Conservation (phyloP, 192 early-diverging fungal genomes). For the Backusella morwellensis region DNA sequence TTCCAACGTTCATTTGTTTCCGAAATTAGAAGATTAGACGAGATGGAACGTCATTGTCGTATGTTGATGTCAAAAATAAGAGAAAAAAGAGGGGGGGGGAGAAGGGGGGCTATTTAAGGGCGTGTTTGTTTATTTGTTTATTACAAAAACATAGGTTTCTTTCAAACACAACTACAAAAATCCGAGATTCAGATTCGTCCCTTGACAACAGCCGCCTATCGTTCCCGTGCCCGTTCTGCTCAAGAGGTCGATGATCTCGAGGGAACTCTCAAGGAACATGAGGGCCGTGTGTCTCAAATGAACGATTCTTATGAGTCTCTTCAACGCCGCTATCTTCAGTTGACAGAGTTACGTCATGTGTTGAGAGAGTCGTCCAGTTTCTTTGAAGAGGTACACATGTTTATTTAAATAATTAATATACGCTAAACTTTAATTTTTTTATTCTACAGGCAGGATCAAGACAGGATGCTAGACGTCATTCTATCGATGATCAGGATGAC, state of each 20-base stretch:
- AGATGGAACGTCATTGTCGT: conserved; percentile 96
- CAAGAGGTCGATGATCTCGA: conserved; percentile 95
- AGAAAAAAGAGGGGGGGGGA: not conserved
- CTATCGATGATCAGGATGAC: conserved; percentile 51
- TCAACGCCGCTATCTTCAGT: conserved; percentile 84
- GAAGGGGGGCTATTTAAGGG: not conserved
- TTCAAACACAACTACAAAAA: conserved; percentile 77
- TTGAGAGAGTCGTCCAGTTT: conserved; percentile 84
- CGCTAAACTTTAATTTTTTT: not conserved
- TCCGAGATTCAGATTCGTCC: conserved; percentile 62
- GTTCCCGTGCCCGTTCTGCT: conserved; percentile 69
- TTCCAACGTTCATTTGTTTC: conserved; percentile 96
- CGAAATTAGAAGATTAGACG: conserved; percentile 94
- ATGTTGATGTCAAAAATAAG: conserved; percentile 31
- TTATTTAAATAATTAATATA: not conserved
- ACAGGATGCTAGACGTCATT: conserved; percentile 34
- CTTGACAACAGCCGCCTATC: conserved; percentile 42
- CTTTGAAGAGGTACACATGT: conserved; percentile 63
- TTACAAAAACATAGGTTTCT: conserved; percentile 61
- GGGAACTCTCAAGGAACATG: conserved; percentile 74
- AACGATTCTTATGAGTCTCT: conserved; percentile 84
- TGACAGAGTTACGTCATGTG: conserved; percentile 88
- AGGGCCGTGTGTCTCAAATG: conserved; percentile 81
- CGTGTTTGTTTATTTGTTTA: conserved; percentile 6
- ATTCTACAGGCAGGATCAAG: conserved; percentile 4